Base-by-base conservation (phyloP, 257 asterid genomes). In the Anisodus acutangulus region DNA sequence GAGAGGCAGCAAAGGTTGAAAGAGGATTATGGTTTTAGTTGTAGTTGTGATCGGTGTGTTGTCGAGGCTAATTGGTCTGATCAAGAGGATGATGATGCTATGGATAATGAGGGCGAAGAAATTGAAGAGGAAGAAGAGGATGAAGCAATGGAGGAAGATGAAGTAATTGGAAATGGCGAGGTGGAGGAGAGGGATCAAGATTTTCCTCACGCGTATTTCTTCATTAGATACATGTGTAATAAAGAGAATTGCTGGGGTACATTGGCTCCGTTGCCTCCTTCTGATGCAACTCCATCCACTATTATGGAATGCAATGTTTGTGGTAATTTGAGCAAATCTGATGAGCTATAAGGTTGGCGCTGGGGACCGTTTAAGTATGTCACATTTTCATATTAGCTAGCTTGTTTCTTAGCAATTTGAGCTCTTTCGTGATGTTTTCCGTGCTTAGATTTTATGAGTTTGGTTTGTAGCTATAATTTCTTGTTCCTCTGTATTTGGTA, bases 51-150 rank as follows among this genome's bases (percentile, higher is more conserved):
- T 69, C 95, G 99, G 16, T 96, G 99, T 88, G 92, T 86, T 13
- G 97, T 96, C n/a, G 99, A 96, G 93, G 95, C 93, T 5, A 93
- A 88, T 79, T 96, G 99, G 99, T 90, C 97, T 16, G 98, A 96
- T 74, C 63, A 90, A 6, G 98, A 96, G 84, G 97, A 88, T 49
- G 95, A 76, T 17, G 92, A 85, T 43, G 88, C 64, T 45, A 93
- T 89, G 59, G 90, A 39, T 2, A 81, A 68, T 0, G 83, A 84
- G 47, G 89, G 85, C 8, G 82, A 74, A 35, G 43, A 11, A n/a
- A 70, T 6, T 43, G 89, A 82, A 8, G 86, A 68, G 0, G 78
- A 85, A 39, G 88, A 51, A 39, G 88, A 51, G 37, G 90, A 78
- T 35, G 88, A 70, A 57, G 89, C 59, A 47, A 88, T 89, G 92